Conservation (phyloP, 495 filamentous ascomycete species). For the Talaromyces thailandensis region DNA sequence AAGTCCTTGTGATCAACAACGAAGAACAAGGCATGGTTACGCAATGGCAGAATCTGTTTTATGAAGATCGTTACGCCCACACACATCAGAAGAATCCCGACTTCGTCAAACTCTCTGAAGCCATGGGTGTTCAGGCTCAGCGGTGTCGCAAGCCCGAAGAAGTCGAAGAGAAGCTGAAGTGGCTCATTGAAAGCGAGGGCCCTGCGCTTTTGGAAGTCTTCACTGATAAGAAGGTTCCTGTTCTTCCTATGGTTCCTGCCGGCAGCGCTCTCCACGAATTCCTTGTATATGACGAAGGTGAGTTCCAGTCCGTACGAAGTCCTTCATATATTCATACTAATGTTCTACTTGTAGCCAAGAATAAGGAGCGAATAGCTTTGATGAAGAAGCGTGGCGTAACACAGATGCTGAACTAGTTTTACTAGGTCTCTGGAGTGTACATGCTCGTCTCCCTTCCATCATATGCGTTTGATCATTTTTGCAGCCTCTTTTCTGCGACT, state of each 20-base stretch:
- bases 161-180: constrained; percentile 68
- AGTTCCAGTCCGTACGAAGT: constrained; percentile 5
- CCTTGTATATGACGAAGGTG: constrained; percentile 80
- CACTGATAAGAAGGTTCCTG: constrained; percentile 86
- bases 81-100: constrained; percentile 87
- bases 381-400: constrained; percentile 58
- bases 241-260: constrained; percentile 90
- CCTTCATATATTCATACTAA: constrained; percentile 15
- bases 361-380: constrained; percentile 60
- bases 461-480: neutral
- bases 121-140: constrained; percentile 69
- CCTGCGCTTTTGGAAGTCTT: constrained; percentile 60
- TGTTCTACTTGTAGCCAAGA: constrained; percentile 49
- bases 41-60: constrained; percentile 92
- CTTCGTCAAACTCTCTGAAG: constrained; percentile 75
- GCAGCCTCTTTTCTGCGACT: constrained; percentile 1
- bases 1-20: constrained; percentile 89
- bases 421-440: neutral
- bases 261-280: constrained; percentile 89
- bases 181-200: constrained; percentile 77
- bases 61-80: constrained; percentile 84
- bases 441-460: neutral
- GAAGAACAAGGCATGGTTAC: constrained; percentile 95
- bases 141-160: constrained; percentile 59
- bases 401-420: constrained; percentile 7